Conservation (phyloP, 805 yeast genomes). For the Candida patagonica region DNA sequence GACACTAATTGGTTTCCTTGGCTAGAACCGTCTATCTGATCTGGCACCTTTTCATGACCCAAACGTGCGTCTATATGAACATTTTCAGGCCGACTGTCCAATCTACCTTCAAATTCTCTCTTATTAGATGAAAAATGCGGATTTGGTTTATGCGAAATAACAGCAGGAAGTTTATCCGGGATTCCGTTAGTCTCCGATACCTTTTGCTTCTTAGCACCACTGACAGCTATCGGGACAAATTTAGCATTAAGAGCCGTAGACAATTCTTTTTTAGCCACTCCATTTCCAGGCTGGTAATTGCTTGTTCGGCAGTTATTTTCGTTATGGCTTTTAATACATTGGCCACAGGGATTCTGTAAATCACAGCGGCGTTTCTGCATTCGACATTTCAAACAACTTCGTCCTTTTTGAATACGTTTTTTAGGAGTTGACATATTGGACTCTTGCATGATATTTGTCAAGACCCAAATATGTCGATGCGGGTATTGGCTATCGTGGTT, state of each 20-base stretch:
- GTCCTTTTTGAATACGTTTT: slow-evolving; percentile 2
- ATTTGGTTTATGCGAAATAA: too few species aligned
- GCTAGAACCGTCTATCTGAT: neutral
- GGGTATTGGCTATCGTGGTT: neutral
- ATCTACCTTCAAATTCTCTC: too few species aligned
- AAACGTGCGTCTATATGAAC: too few species aligned
- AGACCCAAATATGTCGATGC: neutral
- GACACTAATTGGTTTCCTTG: too few species aligned
- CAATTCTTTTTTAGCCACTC: neutral
- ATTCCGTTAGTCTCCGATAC: neutral
- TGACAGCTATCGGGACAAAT: neutral
- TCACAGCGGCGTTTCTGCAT: slow-evolving; percentile 2
- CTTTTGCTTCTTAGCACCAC: neutral
- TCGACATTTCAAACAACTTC: slow-evolving; percentile 3
- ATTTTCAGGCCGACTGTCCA: too few species aligned
- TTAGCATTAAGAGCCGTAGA: neutral
- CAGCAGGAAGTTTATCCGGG: neutral
- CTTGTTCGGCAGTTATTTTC: neutral
- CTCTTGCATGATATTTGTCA: neutral
- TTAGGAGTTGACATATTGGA: neutral
- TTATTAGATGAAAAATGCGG: too few species aligned
- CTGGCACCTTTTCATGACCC: neutral
- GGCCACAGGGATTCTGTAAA: neutral
- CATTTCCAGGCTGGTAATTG: neutral
- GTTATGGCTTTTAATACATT: neutral